Conservation (phyloP, 176 grass and related monocot genomes). For the Rhynchospora breviuscula region DNA sequence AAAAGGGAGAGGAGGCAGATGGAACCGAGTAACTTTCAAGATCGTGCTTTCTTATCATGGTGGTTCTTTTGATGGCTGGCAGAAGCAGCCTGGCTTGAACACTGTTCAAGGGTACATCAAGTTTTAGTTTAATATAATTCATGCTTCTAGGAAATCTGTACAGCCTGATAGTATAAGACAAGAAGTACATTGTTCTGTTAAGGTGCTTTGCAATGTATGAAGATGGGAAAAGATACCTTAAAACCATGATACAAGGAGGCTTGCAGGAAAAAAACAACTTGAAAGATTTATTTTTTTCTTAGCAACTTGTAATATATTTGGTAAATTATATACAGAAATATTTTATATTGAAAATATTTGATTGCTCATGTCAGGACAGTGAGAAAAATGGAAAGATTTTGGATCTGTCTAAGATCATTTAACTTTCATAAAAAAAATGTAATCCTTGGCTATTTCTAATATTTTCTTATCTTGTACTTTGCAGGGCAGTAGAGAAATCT, state of each 20-base stretch:
- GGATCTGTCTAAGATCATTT: background rate
- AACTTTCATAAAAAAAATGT: background rate
- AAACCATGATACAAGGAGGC: background rate
- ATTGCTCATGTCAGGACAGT: background rate
- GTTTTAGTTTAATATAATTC: constrained; percentile 5
- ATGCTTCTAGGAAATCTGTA: background rate
- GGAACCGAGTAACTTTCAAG: constrained; percentile 79
- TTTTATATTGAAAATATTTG: background rate
- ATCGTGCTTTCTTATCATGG: constrained; percentile 84
- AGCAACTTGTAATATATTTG: background rate
- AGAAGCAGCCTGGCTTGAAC: constrained; percentile 73
- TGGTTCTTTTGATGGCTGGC: constrained; percentile 79
- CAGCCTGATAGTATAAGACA: background rate
- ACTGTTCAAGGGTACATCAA: constrained; percentile 90
- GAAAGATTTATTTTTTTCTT: background rate
- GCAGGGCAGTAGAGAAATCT: constrained; percentile 59
- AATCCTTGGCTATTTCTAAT: background rate
- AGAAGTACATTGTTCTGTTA: background rate
- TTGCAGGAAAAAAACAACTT: background rate
- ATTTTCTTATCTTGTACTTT: background rate
- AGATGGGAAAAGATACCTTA: background rate
- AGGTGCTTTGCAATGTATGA: background rate
- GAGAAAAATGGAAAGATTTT: background rate
- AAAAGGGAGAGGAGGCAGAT: constrained; percentile 65
- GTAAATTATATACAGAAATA: background rate